Evolutionary conservation across 257 asterid species (phyloP).

Genomic region (Solanum dulcamara): DNA sequence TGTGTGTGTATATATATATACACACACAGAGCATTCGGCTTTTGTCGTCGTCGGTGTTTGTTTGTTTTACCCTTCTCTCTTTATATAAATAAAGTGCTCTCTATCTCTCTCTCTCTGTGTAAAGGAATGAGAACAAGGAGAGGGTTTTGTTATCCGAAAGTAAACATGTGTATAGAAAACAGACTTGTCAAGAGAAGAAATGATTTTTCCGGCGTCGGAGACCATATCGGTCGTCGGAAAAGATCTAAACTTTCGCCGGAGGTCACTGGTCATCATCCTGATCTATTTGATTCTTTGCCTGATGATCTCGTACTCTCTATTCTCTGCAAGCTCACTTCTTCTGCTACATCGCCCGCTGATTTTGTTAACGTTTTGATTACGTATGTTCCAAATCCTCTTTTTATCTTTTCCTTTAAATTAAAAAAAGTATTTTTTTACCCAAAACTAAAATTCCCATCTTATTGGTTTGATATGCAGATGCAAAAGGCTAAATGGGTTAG

Average conservation of each 20-base stretch:
- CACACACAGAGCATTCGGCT: neutral
- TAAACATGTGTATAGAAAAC: constrained; percentile 8
- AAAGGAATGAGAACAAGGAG: constrained; percentile 46
- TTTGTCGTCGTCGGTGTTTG: neutral
- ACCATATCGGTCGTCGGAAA: constrained; percentile 16
- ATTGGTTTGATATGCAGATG: constrained; percentile 38
- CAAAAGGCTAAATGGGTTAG: constrained; percentile 56
- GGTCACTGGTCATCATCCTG: constrained; percentile 2
- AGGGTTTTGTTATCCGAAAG: constrained; percentile 38
- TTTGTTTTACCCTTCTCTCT: neutral
- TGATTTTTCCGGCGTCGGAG: constrained; percentile 14
- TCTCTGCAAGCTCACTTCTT: constrained; percentile 44
- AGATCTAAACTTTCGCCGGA: constrained; percentile 19
- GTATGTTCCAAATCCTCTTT: constrained; percentile 21
- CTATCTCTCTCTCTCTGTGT: neutral
- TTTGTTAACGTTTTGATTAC: constrained; percentile 49
- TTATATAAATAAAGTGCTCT: neutral
- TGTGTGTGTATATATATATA: no score
- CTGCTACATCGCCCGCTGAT: constrained; percentile 59
- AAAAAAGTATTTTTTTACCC: no score
- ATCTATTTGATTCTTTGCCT: constrained; percentile 60
- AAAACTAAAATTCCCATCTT: neutral
- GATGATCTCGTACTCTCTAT: constrained; percentile 60
- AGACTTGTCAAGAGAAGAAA: constrained; percentile 12
- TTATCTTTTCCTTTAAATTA: neutral